Conservation (phyloP, 2,329 filamentous ascomycete genomes). For the Colletotrichum sp. region DNA sequence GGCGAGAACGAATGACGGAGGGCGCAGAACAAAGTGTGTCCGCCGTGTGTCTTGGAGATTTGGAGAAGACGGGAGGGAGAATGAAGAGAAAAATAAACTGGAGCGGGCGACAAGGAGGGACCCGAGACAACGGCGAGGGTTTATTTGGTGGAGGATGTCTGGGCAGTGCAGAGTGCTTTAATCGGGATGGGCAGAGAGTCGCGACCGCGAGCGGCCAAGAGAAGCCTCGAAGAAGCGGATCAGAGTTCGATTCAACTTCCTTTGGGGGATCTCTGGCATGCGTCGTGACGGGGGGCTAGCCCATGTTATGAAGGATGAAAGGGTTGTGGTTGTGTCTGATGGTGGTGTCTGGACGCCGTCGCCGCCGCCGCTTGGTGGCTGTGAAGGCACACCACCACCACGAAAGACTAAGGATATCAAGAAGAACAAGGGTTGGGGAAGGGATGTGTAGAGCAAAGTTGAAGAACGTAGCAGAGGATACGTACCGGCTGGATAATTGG, state of each 20-base stretch:
- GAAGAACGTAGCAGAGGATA: not conserved
- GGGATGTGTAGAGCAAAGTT: not conserved
- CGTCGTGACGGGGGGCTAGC: not conserved
- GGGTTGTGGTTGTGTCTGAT: slow-evolving; percentile 1
- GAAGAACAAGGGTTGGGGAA: not conserved
- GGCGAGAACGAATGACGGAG: not conserved
- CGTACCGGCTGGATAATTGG: not conserved
- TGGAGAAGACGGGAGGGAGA: not conserved
- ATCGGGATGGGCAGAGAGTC: not conserved
- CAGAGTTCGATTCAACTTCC: not conserved
- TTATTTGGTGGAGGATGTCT: slow-evolving; percentile 7
- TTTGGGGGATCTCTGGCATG: not conserved
- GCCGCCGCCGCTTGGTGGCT: not conserved
- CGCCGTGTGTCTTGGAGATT: not conserved
- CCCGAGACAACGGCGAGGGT: slow-evolving; percentile 17
- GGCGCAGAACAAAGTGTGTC: not conserved
- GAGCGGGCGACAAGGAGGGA: slow-evolving; percentile 6
- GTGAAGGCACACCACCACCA: not conserved
- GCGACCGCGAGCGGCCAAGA: slow-evolving; percentile 7
- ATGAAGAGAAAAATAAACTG: not conserved
- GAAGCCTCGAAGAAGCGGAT: not conserved
- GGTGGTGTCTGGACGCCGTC: not conserved
- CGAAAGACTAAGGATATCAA: not conserved
- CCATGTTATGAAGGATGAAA: slow-evolving; percentile 3
- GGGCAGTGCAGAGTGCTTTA: not conserved